Percentiles rank a stretch among this genome's conserved stretches.
Conservation (phyloP, 2,329 filamentous ascomycete species). For the Monosporascus sp. region DNA sequence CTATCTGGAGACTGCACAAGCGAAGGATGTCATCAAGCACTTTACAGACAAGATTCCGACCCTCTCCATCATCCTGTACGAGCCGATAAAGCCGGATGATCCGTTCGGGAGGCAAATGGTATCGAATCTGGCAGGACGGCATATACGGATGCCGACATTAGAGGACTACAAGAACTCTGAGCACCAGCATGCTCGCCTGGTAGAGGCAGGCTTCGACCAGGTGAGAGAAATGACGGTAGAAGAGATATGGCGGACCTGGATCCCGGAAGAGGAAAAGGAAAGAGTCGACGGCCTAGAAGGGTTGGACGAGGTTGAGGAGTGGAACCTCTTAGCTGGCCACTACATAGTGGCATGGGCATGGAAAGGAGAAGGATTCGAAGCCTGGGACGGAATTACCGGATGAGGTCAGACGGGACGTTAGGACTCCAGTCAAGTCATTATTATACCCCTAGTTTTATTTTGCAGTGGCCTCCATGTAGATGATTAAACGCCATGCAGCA, state of each 20-base stretch:
- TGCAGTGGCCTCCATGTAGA: not conserved
- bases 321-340: constrained; percentile 78
- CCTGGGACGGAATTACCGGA: constrained; percentile 9
- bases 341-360: constrained; percentile 90
- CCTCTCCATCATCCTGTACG: constrained; percentile 70
- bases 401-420: not conserved
- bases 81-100: constrained; percentile 79
- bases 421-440: not conserved
- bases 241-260: constrained; percentile 72
- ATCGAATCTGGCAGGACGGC: constrained; percentile 75
- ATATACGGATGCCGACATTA: constrained; percentile 80
- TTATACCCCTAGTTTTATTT: not conserved
- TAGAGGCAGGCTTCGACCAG: constrained; percentile 56
- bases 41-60: constrained; percentile 50
- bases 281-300: constrained; percentile 77
- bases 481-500: too few species aligned
- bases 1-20: constrained; percentile 67
- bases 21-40: constrained; percentile 58
- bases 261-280: constrained; percentile 65
- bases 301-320: constrained; percentile 93
- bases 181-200: constrained; percentile 65
- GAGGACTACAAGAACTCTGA: constrained; percentile 62
- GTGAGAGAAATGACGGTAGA: constrained; percentile 41
- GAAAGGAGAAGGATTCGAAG: constrained; percentile 46
- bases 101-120: constrained; percentile 91